These are phyloP conservation scores for Globisporangium echinulatum DNA, from an alignment of 352 stramenopile genomes.

Conservation along the genomic window DNA sequence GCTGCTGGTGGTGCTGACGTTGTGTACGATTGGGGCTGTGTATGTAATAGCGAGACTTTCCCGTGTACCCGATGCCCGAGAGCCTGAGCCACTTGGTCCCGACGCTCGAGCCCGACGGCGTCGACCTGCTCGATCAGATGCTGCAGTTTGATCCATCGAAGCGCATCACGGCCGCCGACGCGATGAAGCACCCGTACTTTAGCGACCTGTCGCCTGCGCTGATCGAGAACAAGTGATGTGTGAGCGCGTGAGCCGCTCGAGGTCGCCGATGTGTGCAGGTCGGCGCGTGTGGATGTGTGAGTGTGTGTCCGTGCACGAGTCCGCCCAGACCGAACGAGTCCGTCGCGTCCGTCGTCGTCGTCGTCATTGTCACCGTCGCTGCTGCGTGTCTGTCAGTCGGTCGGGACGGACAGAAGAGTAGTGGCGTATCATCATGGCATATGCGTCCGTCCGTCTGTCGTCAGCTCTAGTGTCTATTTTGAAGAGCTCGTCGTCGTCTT, in stretches of 20 bases:
- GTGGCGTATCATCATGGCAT: too few relatives aligned
- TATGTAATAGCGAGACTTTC: conserved; percentile 80
- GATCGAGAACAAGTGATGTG: conserved; percentile 42
- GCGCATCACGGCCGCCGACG: conserved; percentile 92
- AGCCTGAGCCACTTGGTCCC: conserved; percentile 88
- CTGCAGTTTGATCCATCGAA: conserved; percentile 85
- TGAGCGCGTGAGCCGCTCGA: neutral
- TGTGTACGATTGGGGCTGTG: neutral
- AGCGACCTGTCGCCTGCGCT: conserved; percentile 82
- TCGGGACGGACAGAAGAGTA: too few relatives aligned
- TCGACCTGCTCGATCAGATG: conserved; percentile 92
- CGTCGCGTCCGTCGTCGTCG: too few relatives aligned
- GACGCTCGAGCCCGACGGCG: conserved; percentile 83
- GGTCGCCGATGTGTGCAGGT: neutral
- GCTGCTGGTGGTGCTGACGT: neutral
- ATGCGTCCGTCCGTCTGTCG: too few relatives aligned
- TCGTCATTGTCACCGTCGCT: too few relatives aligned
- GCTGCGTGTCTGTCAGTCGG: too few relatives aligned
- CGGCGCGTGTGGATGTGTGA: too few relatives aligned
- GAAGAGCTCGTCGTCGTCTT: too few relatives aligned
- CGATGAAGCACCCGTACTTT: conserved; percentile 97
- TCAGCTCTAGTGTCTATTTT: too few relatives aligned
- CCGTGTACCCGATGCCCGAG: conserved; percentile 85
- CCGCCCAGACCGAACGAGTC: too few relatives aligned
- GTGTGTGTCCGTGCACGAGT: too few relatives aligned